Percentiles rank a stretch among this genome's conserved stretches.
These are phyloP conservation scores for Echinosophora koreensis DNA, from an alignment of 306 rosid genomes.

Conservation along the genomic window DNA sequence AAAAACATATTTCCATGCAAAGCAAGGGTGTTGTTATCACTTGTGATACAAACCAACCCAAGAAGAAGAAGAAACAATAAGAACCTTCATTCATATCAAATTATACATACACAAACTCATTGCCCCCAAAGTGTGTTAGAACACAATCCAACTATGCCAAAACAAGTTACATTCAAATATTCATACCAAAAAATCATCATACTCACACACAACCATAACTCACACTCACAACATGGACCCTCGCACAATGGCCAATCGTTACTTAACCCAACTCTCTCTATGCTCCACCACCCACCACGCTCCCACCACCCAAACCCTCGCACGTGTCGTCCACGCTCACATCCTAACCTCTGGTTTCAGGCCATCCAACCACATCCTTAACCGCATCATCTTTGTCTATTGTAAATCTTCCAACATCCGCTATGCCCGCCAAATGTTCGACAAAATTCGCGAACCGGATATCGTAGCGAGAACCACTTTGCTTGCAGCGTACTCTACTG, in stretches of 20 bases:
- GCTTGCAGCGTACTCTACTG: conserved; percentile 53
- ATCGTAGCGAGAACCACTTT: conserved; percentile 55
- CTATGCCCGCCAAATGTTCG: conserved; percentile 67
- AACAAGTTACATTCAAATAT: neutral
- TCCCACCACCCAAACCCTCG: conserved; percentile 41
- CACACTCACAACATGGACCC: conserved; percentile 41
- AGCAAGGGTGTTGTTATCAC: neutral
- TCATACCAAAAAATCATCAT: neutral
- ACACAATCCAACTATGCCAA: neutral
- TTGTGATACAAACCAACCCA: neutral
- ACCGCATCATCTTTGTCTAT: conserved; percentile 60
- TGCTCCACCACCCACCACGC: conserved; percentile 31
- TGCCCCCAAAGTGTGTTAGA: neutral
- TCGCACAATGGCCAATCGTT: conserved; percentile 56
- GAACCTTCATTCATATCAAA: neutral
- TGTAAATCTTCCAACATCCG: conserved; percentile 62
- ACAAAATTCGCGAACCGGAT: conserved; percentile 54
- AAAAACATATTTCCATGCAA: too few species aligned
- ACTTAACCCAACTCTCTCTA: conserved; percentile 50
- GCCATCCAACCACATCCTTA: conserved; percentile 62
- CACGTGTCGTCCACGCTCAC: conserved; percentile 64
- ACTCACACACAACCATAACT: neutral
- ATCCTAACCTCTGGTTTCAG: conserved; percentile 65
- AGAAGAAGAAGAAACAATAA: neutral
- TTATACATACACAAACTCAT: neutral